Evolutionary conservation across 2,329 filamentous ascomycete species (phyloP), one percentile per base, ranked within the genome.

Genomic region (Alternaria viburni): DNA sequence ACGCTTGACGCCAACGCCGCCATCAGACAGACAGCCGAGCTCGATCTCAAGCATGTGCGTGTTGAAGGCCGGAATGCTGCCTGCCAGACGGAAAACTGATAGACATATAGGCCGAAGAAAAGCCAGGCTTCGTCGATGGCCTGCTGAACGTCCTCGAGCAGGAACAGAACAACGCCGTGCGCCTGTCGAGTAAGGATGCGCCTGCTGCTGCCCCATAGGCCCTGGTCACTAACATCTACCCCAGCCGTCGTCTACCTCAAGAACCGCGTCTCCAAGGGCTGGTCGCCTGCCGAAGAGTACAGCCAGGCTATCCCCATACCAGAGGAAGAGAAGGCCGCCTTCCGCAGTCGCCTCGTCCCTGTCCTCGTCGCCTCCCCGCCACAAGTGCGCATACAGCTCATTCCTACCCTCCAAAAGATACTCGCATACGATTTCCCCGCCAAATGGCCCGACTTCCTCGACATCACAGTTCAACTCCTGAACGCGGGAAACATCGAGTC

Each of bases 241-340:
- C 63, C 81, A 97, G 95, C 93, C 77, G 94, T 95, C 77, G 93
- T 99, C 74, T 99, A 98, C 83, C 89, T 98, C 80, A 99, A 99
- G 85, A 98, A 99, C 83, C 91, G 94, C 79, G 91, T 98, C 80
- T 95, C 92, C 80, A 91, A 94, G 78, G 93, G 93, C 74, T 99
- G 96, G 96, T 87, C 90, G 59, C 89, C 88, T 67, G 86, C 87
- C 76, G 92, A 96, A 69, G 91, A 95, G 69, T 89, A 87, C 77
- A 87, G 90, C 67, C 87, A 88, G 75, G 89, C 91, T 73, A 89
- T 88, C 73, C 84, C 90, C 72, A 96, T 97, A 82, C 87, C 91
- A 73, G 95, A 98, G 78, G 89, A 92, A 65, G 96, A 97, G 82
- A 97, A 97, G 83, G 85, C 88, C 60, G 88, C 91, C 71, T 93